Percentiles rank a stretch among this genome's conserved stretches.
These are phyloP conservation scores for Neobulgaria alba DNA, from an alignment of 2,329 filamentous ascomycete species.

Conservation along the genomic window DNA sequence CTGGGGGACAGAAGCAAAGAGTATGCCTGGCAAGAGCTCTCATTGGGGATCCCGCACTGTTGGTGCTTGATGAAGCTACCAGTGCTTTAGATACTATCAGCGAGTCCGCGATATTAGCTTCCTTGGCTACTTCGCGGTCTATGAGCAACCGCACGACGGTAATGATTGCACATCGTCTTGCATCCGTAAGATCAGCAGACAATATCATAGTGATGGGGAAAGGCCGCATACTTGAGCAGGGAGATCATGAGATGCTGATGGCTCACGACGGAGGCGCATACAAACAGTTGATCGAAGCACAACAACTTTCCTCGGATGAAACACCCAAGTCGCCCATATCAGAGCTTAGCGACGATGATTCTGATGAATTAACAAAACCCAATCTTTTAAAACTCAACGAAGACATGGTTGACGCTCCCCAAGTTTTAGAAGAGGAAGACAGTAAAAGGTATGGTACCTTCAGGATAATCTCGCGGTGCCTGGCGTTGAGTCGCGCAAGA, in stretches of 20 bases:
- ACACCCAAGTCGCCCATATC: not conserved
- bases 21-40: constrained; percentile 50
- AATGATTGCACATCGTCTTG: constrained; percentile 34
- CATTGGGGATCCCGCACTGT: constrained; percentile 46
- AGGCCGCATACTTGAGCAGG: constrained; percentile 32
- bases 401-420: not conserved
- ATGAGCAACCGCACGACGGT: constrained; percentile 31
- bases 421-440: not conserved
- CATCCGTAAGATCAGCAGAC: constrained; percentile 33
- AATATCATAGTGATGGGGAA: constrained; percentile 34
- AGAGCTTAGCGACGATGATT: not conserved
- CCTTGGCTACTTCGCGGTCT: constrained; percentile 25
- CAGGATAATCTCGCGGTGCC: constrained; percentile 19
- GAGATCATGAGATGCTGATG: constrained; percentile 30
- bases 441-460: constrained; percentile 6
- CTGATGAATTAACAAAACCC: not conserved
- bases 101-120: constrained; percentile 44
- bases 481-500: constrained; percentile 31
- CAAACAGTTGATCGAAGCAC: constrained; percentile 15
- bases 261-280: constrained; percentile 41
- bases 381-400: too few species aligned
- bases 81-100: constrained; percentile 50
- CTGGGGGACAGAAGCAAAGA: constrained; percentile 50
- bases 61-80: constrained; percentile 55
- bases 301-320: constrained; percentile 11